Conservation (phyloP, 305 asterid species). For the Rubia tinctorum region DNA sequence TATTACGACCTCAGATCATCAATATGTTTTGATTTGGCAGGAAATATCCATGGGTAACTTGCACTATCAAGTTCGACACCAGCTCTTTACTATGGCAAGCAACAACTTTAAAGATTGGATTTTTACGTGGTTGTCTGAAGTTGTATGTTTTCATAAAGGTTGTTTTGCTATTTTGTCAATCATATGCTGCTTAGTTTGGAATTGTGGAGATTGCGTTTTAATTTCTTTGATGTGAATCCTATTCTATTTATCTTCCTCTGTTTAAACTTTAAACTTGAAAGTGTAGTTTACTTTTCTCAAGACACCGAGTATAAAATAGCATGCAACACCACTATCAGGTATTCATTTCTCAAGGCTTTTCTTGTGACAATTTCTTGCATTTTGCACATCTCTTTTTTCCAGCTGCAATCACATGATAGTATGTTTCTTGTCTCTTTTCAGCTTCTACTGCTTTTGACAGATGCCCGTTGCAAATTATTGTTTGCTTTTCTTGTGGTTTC, state of each 20-base stretch:
- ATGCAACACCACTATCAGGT: constrained; percentile 15
- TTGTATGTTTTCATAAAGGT: too few relatives aligned
- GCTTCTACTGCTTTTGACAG: background rate
- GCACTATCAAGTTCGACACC: too few relatives aligned
- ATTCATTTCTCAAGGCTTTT: background rate
- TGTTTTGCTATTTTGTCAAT: too few relatives aligned
- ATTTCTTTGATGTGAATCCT: too few relatives aligned
- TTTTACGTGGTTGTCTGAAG: too few relatives aligned
- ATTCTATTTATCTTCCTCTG: constrained; percentile 6
- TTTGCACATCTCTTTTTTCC: constrained; percentile 20
- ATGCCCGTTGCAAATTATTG: background rate
- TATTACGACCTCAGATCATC: too few relatives aligned
- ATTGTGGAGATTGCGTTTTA: too few relatives aligned
- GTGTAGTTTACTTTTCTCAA: background rate
- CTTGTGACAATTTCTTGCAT: constrained; percentile 17
- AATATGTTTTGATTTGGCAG: too few relatives aligned
- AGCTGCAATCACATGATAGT: constrained; percentile 27
- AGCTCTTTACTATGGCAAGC: too few relatives aligned
- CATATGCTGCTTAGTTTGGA: too few relatives aligned
- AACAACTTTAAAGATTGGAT: too few relatives aligned
- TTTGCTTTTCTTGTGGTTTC: constrained; percentile 29
- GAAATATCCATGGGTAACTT: too few relatives aligned
- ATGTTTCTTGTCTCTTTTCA: constrained; percentile 11
- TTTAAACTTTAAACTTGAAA: constrained; percentile 12
- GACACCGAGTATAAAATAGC: constrained; percentile 18